Evolutionary conservation across 768 basidiomycete species (phyloP).

Genomic region (Sporobolomyces roseus): DNA sequence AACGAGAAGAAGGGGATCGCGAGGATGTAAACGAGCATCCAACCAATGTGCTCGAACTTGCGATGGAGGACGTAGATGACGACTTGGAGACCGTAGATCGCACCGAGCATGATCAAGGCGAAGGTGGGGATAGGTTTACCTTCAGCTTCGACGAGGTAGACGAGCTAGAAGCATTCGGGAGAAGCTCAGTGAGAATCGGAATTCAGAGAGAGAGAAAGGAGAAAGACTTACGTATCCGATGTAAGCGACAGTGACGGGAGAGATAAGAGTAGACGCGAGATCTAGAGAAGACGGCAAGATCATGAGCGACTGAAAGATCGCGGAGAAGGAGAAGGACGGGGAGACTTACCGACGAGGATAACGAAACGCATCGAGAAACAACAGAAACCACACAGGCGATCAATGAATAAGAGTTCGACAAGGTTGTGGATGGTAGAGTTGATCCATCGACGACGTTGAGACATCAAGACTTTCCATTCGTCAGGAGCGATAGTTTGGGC

Average conservation of each 20-base stretch:
- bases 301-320: conserved; percentile 71
- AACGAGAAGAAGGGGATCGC: conserved; percentile 92
- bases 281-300: conserved; percentile 55
- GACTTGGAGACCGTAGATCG: conserved; percentile 90
- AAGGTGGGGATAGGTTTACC: conserved; percentile 64
- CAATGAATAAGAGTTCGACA: conserved; percentile 84
- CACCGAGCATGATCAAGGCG: conserved; percentile 86
- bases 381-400: conserved; percentile 91
- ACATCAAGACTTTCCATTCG: conserved; percentile 73
- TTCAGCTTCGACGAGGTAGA: conserved; percentile 69
- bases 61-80: conserved; percentile 84
- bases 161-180: conserved; percentile 51
- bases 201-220: conserved; percentile 20
- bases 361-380: conserved; percentile 99
- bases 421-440: conserved; percentile 98
- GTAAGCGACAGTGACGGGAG: conserved; percentile 50
- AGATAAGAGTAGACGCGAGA: conserved; percentile 50
- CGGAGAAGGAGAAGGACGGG: conserved; percentile 55
- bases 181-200: conserved; percentile 63
- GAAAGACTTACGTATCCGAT: conserved; percentile 39
- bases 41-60: conserved; percentile 98
- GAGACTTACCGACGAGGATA: conserved; percentile 70
- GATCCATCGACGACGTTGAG: conserved; percentile 98
- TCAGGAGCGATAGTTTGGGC: conserved; percentile 94
- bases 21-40: conserved; percentile 93